phyloP scores from a whole-genome alignment of 2,329 filamentous ascomycete species.

The Neurospora sp. region DNA sequence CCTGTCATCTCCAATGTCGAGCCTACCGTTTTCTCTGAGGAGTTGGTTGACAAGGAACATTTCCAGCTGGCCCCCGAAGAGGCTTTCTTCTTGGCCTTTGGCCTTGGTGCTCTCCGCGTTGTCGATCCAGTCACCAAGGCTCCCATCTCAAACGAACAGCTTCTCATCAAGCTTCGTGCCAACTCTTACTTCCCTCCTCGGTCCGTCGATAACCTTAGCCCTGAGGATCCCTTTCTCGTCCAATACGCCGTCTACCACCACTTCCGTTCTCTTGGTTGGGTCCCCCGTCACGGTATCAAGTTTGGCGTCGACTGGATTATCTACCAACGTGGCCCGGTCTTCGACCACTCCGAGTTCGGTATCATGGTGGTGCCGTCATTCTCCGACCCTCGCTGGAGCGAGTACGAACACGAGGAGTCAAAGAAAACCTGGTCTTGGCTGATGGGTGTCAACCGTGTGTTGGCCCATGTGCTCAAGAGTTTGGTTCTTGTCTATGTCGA shows the following conservation, averaged over 20 bases:
- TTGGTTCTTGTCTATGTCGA: slow-evolving; percentile 87
- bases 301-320: slow-evolving; percentile 93
- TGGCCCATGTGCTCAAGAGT: slow-evolving; percentile 84
- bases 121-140: slow-evolving; percentile 35
- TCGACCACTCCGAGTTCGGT: slow-evolving; percentile 90
- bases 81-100: slow-evolving; percentile 81
- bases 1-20: not conserved
- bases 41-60: slow-evolving; percentile 58
- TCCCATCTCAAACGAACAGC: slow-evolving; percentile 41
- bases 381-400: slow-evolving; percentile 61
- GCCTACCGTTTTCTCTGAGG: not conserved
- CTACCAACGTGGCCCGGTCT: slow-evolving; percentile 86
- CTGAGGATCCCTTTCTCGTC: slow-evolving; percentile 77
- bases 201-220: slow-evolving; percentile 38
- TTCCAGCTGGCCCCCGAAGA: slow-evolving; percentile 88
- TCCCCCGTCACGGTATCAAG: slow-evolving; percentile 84
- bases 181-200: slow-evolving; percentile 60
- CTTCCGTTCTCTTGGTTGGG: slow-evolving; percentile 91
- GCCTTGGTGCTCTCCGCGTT: slow-evolving; percentile 63
- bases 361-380: slow-evolving; percentile 79
- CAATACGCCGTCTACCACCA: slow-evolving; percentile 91
- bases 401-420: slow-evolving; percentile 39
- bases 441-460: slow-evolving; percentile 80
- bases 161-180: slow-evolving; percentile 58
- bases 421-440: slow-evolving; percentile 67